Percentiles rank a stretch among this genome's conserved stretches.
Evolutionary conservation across 305 asterid genomes (phyloP).

Genomic region (Withania somnifera): DNA sequence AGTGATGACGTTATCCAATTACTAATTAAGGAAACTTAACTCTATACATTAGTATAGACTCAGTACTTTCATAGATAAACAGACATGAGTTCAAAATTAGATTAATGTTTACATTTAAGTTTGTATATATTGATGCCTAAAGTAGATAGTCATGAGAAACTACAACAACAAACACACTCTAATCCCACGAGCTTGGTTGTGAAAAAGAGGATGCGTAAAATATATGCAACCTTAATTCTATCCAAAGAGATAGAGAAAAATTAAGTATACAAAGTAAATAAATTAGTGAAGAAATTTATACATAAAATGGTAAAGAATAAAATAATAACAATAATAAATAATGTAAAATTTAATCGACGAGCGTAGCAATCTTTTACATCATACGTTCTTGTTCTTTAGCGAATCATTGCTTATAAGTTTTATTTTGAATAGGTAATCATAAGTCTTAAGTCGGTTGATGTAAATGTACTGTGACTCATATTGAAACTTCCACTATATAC

Average conservation of each 20-base stretch:
- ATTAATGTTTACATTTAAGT: not conserved
- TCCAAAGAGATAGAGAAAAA: too few species aligned
- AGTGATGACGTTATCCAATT: not conserved
- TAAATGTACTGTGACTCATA: not conserved
- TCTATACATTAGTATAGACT: not conserved
- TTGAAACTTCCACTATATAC: too few species aligned
- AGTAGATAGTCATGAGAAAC: not conserved
- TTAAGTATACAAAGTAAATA: not conserved
- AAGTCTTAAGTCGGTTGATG: not conserved
- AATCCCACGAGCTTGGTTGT: accelerated
- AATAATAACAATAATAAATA: not conserved
- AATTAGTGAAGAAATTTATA: not conserved
- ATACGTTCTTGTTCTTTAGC: not conserved
- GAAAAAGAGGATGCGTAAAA: not conserved
- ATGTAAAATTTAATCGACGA: not conserved
- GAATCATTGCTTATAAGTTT: not conserved
- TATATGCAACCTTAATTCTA: too few species aligned
- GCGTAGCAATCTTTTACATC: not conserved
- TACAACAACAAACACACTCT: not conserved
- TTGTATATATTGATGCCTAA: not conserved
- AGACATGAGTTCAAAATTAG: not conserved
- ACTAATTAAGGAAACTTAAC: not conserved
- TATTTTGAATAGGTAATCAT: not conserved
- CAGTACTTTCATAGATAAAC: not conserved
- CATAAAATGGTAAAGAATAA: not conserved